Base-by-base conservation (phyloP, 2,329 filamentous ascomycete species). In the Penicillium oxalicum region DNA sequence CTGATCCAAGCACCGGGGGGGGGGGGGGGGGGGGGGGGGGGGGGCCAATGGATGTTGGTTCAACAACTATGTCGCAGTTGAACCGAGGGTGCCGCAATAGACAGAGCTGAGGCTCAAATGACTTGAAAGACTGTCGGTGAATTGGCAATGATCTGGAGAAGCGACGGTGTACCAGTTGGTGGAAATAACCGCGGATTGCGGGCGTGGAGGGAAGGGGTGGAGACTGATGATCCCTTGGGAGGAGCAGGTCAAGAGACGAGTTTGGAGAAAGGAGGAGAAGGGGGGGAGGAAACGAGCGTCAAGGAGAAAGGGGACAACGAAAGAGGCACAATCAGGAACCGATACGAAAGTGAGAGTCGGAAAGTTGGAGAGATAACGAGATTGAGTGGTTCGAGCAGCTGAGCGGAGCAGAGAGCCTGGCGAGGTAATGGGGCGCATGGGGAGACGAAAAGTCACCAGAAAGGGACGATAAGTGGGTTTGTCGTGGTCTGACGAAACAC, bases 81-180 rank as follows among this genome's bases (percentile, higher is more conserved):
- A 18, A 18, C 18, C 18, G 18, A 18, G 18, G 18, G 18, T 18
- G 18, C 18, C 18, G 18, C 29, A 32, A 11, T 7, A 32, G 7
- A 7, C 29, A 32, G 29, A 32, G 29, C 7, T 11, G 29, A 32
- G 7, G 7, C 2, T 8, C 3, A 2, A 32, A 11, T 7, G 40
- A 45, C 35, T 49, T 40, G 29, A 32, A 32, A 4, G 11, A 11
- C 7, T 32, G 29, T 45, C 40, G 43, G 44, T 33, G 47, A 37
- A n/a, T 29, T 44, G 25, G 36, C 28, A 33, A 12, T 18, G 38
- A 33, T 41, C 29, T 34, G 32, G 18, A 40, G 36, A 51, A 48
- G 48, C 48, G 48, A 50, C 45, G 49, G 48, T 44, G 48, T 28
- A 35, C 38, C n/a, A 8, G n/a, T 12, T 25, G n/a, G 9, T 28